Evolutionary conservation across 495 filamentous ascomycete genomes (phyloP).

Genomic region (Sphaerosporella brunnea): DNA sequence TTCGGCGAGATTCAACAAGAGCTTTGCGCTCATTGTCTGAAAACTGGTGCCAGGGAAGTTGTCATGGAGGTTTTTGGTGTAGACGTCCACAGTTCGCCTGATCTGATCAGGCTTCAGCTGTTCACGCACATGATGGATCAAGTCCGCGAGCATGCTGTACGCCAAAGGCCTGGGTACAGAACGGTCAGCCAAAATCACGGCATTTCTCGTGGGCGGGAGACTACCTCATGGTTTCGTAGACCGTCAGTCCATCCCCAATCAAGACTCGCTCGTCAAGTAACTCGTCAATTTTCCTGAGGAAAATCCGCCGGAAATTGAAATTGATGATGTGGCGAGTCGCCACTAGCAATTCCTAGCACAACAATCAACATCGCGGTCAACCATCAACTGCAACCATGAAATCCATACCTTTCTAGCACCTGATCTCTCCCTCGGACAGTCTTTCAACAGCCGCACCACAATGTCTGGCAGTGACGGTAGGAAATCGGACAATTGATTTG

Average conservation of each 20-base stretch:
- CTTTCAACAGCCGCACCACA: slow-evolving; percentile 76
- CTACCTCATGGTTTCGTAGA: slow-evolving; percentile 73
- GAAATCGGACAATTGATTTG: slow-evolving; percentile 76
- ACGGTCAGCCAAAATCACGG: slow-evolving; percentile 2
- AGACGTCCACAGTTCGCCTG: slow-evolving; percentile 83
- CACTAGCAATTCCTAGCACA: slow-evolving; percentile 56
- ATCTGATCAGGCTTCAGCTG: slow-evolving; percentile 72
- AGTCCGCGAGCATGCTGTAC: slow-evolving; percentile 94
- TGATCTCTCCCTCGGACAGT: slow-evolving; percentile 87
- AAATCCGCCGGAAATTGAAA: slow-evolving; percentile 94
- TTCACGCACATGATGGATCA: slow-evolving; percentile 94
- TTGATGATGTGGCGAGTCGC: slow-evolving; percentile 98
- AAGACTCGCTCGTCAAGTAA: slow-evolving; percentile 82
- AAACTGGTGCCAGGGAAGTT: slow-evolving; percentile 95
- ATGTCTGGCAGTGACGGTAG: slow-evolving; percentile 73
- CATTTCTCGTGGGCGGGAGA: background rate
- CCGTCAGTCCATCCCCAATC: slow-evolving; percentile 88
- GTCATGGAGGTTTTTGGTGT: slow-evolving; percentile 90
- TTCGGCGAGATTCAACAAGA: slow-evolving; percentile 92
- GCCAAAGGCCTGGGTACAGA: slow-evolving; percentile 49
- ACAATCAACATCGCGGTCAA: background rate
- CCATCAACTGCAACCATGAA: too few relatives aligned
- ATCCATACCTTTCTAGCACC: slow-evolving; percentile 50
- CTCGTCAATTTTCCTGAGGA: slow-evolving; percentile 85
- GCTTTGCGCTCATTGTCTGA: slow-evolving; percentile 98